Percentiles rank a stretch among this genome's conserved stretches.
These are phyloP conservation scores for Mycena belliarum DNA, from an alignment of 768 basidiomycete genomes.

Conservation along the genomic window DNA sequence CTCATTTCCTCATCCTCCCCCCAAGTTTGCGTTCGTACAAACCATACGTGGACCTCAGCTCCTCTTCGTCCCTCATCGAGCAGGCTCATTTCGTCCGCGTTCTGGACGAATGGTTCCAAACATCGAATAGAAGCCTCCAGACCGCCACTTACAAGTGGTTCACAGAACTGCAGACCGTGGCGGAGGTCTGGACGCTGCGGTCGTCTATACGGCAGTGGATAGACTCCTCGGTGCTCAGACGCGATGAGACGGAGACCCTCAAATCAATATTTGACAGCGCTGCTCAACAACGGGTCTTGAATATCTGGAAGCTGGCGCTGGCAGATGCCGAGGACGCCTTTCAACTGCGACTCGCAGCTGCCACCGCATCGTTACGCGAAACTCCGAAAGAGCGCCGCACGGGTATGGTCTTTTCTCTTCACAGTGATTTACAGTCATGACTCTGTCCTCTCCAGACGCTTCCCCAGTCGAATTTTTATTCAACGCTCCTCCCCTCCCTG, in stretches of 20 bases:
- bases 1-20: constrained; percentile 80
- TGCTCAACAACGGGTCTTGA: constrained; percentile 52
- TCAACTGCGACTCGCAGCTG: constrained; percentile 39
- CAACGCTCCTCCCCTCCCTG: constrained; percentile 48
- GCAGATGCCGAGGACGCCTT: constrained; percentile 47
- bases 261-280: constrained; percentile 51
- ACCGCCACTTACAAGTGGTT: constrained; percentile 58
- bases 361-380: constrained; percentile 36
- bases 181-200: constrained; percentile 74
- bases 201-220: constrained; percentile 51
- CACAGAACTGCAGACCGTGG: constrained; percentile 53
- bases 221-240: constrained; percentile 42
- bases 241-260: constrained; percentile 48
- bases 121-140: constrained; percentile 48
- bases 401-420: constrained; percentile 22
- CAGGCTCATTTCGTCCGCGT: constrained; percentile 44
- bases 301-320: constrained; percentile 60
- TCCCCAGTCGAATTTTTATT: constrained; percentile 61
- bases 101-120: constrained; percentile 65
- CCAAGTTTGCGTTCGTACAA: constrained; percentile 71
- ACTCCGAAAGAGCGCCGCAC: constrained; percentile 29
- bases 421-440: constrained; percentile 6
- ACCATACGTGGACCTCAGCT: constrained; percentile 78
- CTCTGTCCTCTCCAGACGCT: constrained; percentile 37
- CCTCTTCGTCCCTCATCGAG: constrained; percentile 54